A percentile compares a stretch with the other conserved stretches of the same genome.
Evolutionary conservation across 352 stramenopile species (phyloP).

Genomic region (Globisporangium cylindrosporum): DNA sequence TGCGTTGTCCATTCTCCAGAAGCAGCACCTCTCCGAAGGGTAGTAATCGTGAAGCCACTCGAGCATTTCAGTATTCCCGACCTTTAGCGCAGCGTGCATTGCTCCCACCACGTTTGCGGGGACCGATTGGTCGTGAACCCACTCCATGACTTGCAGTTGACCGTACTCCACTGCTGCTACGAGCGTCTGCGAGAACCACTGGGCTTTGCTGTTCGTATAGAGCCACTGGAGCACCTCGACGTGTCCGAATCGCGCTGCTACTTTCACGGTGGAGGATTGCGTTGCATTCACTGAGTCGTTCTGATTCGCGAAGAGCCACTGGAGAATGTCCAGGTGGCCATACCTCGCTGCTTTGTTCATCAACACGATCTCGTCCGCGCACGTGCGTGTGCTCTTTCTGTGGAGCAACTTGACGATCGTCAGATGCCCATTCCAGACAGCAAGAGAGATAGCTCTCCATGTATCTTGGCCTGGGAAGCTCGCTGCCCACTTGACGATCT

Average conservation of each 20-base stretch:
- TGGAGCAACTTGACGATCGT: not conserved
- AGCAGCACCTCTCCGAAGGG: not conserved
- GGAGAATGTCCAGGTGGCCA: not conserved
- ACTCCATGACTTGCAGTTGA: not conserved
- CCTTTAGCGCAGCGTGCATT: not conserved
- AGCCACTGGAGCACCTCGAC: not conserved
- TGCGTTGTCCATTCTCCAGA: no score
- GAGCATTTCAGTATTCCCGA: not conserved
- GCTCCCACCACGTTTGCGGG: not conserved
- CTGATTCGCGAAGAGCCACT: not conserved
- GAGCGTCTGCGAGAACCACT: not conserved
- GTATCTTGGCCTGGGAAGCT: not conserved
- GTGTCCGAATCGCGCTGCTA: not conserved
- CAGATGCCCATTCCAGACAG: not conserved
- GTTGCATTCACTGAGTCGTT: not conserved
- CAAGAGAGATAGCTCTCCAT: not conserved
- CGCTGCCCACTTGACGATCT: not conserved
- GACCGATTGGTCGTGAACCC: not conserved
- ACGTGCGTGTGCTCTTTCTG: not conserved
- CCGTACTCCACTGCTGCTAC: not conserved
- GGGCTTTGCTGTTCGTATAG: not conserved
- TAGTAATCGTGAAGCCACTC: conserved; percentile 3
- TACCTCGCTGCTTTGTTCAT: not conserved
- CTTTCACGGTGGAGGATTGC: not conserved
- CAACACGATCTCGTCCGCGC: not conserved